Evolutionary conservation across 805 yeast genomes (phyloP).

Genomic region (Kazachstania africana): DNA sequence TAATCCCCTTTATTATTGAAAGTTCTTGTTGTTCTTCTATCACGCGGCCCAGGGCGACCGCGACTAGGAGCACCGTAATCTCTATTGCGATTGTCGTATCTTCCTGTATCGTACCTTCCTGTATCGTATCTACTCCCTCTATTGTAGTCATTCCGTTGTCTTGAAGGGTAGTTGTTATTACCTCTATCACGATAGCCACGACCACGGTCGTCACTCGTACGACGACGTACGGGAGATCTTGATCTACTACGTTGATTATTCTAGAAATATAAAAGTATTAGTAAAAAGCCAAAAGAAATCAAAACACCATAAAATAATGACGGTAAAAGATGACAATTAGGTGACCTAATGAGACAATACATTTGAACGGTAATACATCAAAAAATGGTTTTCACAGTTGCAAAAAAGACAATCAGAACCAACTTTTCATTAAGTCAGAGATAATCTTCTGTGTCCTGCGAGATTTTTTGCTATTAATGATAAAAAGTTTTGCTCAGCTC

Average conservation of each 20-base stretch:
- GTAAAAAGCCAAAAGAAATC: background rate
- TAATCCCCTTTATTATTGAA: conserved; percentile 12
- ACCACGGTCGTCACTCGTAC: conserved; percentile 1
- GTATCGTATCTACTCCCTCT: conserved; percentile 3
- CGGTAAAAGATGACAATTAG: no score
- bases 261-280: background rate
- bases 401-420: no score
- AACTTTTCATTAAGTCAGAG: no score
- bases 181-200: conserved; percentile 22
- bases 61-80: conserved; percentile 12
- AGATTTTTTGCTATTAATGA: no score
- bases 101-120: conserved; percentile 2
- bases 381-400: no score
- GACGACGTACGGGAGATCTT: conserved; percentile 15
- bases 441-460: no score
- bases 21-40: conserved; percentile 6
- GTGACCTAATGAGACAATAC: no score
- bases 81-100: conserved; percentile 9
- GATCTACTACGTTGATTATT: conserved; percentile 11
- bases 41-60: conserved; percentile 10
- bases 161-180: background rate
- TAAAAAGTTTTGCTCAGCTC: no score
- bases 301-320: background rate
- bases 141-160: no score
- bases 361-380: no score